phyloP scores from a whole-genome alignment of 2,329 filamentous ascomycete species.

The Claviceps sp. region DNA sequence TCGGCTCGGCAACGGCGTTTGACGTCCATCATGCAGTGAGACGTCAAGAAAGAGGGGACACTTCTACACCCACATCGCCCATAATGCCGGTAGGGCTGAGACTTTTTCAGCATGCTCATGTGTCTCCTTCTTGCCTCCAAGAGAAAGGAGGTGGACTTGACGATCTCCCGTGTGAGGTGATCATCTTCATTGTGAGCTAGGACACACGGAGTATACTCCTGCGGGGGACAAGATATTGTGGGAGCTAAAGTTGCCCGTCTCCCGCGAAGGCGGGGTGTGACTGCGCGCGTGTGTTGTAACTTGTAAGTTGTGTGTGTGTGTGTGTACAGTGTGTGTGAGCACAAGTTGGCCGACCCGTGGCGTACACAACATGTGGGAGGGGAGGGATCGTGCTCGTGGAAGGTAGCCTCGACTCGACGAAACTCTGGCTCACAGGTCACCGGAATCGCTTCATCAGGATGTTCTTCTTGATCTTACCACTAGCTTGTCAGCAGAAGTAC shows the following conservation, averaged over 20 bases:
- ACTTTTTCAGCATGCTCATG: background rate
- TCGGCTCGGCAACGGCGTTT: slow-evolving; percentile 3
- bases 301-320: no score
- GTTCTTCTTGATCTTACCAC: no score
- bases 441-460: no score
- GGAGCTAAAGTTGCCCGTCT: background rate
- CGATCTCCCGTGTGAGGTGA: slow-evolving; percentile 8
- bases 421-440: no score
- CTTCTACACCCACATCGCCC: slow-evolving; percentile 1
- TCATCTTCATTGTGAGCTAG: slow-evolving; percentile 2
- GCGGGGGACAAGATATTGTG: slow-evolving; percentile 6
- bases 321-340: no score
- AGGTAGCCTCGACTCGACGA: no score
- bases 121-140: background rate
- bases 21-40: slow-evolving; percentile 7
- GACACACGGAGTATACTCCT: background rate
- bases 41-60: slow-evolving; percentile 6
- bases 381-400: no score
- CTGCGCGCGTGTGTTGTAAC: no score
- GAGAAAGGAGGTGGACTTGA: background rate
- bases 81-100: slow-evolving; percentile 8
- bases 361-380: no score
- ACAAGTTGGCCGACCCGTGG: no score
- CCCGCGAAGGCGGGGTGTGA: background rate
- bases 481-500: no score